Percentiles rank a stretch among this genome's conserved stretches.
phyloP scores from a whole-genome alignment of 1,139 yeast species.

The Yamadazyma dushanensis region DNA sequence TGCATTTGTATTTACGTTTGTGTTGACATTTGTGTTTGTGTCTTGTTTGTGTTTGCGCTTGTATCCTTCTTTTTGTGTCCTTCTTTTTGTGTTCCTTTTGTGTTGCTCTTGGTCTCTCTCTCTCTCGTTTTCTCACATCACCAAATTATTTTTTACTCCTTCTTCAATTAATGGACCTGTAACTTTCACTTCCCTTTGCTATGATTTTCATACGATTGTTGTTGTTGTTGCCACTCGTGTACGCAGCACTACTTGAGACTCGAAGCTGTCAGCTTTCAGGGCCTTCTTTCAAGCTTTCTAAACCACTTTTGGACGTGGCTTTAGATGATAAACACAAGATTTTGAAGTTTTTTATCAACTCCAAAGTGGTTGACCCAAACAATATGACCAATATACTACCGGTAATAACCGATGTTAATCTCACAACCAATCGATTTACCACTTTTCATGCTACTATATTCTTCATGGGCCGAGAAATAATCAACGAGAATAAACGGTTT shows the following conservation, averaged over 20 bases:
- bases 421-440: conserved; percentile 45
- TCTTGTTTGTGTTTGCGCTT: no score
- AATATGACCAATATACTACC: conserved; percentile 47
- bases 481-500: conserved; percentile 40
- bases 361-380: conserved; percentile 63
- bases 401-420: conserved; percentile 42
- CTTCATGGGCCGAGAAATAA: conserved; percentile 44
- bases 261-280: neutral
- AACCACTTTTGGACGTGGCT: conserved; percentile 43
- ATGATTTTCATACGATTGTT: neutral
- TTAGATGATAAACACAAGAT: conserved; percentile 32
- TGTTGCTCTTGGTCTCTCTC: no score
- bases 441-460: conserved; percentile 47
- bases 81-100: no score
- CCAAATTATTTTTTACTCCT: no score
- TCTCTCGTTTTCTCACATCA: no score
- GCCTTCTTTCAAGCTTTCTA: conserved; percentile 20
- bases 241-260: conserved; percentile 20
- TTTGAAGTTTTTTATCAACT: conserved; percentile 40
- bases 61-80: no score
- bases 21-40: no score
- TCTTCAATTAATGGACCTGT: neutral
- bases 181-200: neutral
- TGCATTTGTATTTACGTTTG: no score
- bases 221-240: conserved; percentile 8